Conservation (phyloP, 164 flowering plant genomes). For the Akebia trifoliata region DNA sequence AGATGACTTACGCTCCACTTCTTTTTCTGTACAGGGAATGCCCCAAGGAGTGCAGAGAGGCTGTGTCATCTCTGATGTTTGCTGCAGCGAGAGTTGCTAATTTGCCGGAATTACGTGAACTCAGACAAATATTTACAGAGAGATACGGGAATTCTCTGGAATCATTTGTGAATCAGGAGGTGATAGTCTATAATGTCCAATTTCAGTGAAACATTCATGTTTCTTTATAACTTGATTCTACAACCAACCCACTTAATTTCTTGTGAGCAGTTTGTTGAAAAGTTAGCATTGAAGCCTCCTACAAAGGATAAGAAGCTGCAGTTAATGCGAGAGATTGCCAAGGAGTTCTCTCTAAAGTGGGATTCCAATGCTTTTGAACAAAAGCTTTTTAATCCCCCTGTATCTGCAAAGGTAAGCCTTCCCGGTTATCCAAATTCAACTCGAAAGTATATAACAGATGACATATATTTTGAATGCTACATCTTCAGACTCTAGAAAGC, state of each 20-base stretch:
- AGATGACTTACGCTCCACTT: background rate
- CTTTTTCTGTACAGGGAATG: constrained; percentile 58
- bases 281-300: constrained; percentile 32
- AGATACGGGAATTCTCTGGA: constrained; percentile 63
- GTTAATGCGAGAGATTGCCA: constrained; percentile 49
- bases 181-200: constrained; percentile 23
- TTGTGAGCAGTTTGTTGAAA: constrained; percentile 36
- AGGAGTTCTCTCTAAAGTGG: constrained; percentile 53
- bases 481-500: too few species aligned
- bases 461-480: too few species aligned
- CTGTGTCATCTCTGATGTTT: constrained; percentile 72
- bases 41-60: constrained; percentile 76
- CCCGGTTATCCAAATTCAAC: background rate
- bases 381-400: constrained; percentile 31
- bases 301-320: constrained; percentile 58
- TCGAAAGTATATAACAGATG: too few species aligned
- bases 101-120: constrained; percentile 79
- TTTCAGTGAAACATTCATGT: too few species aligned
- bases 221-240: background rate
- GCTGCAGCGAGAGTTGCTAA: constrained; percentile 94
- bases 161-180: constrained; percentile 57
- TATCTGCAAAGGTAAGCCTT: constrained; percentile 31
- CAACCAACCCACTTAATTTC: constrained; percentile 10
- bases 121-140: constrained; percentile 67
- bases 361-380: constrained; percentile 48